Evolutionary conservation across 2,329 filamentous ascomycete species (phyloP).

Genomic region (Botryotinia convoluta): DNA sequence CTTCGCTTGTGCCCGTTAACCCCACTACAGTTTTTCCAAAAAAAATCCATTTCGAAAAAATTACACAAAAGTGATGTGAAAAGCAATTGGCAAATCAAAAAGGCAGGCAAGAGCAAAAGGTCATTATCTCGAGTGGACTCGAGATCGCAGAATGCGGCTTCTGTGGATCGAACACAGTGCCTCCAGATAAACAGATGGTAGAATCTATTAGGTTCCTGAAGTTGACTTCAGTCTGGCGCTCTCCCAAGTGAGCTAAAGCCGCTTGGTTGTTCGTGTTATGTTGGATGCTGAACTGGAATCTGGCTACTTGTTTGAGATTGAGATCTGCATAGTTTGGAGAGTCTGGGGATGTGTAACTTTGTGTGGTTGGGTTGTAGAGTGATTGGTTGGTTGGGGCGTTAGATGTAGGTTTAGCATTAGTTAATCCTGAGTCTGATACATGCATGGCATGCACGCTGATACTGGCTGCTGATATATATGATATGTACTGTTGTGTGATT

Average conservation of each 20-base stretch:
- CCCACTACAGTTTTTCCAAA: background rate
- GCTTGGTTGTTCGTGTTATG: conserved; percentile 8
- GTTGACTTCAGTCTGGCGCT: conserved; percentile 20
- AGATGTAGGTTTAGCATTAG: background rate
- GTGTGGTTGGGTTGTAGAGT: background rate
- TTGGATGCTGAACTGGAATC: fast-evolving
- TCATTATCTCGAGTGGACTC: background rate
- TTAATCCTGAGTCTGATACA: background rate
- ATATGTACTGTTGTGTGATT: background rate
- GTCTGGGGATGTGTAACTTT: background rate
- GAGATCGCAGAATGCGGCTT: conserved; percentile 19
- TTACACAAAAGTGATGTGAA: background rate
- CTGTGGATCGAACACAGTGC: conserved; percentile 21
- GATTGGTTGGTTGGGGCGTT: background rate
- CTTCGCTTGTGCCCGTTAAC: background rate
- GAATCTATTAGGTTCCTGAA: conserved; percentile 1
- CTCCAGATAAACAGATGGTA: conserved; percentile 17
- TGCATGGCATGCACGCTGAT: background rate
- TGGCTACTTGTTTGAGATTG: background rate
- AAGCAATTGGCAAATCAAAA: no score
- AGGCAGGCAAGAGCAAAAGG: background rate
- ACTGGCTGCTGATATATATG: background rate
- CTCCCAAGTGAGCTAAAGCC: conserved; percentile 22
- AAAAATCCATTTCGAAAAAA: background rate
- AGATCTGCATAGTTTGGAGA: background rate